A percentile compares a stretch with the other conserved stretches of the same genome.
phyloP scores from a whole-genome alignment of 768 basidiomycete genomes.

The Lactarius sanguifluus region DNA sequence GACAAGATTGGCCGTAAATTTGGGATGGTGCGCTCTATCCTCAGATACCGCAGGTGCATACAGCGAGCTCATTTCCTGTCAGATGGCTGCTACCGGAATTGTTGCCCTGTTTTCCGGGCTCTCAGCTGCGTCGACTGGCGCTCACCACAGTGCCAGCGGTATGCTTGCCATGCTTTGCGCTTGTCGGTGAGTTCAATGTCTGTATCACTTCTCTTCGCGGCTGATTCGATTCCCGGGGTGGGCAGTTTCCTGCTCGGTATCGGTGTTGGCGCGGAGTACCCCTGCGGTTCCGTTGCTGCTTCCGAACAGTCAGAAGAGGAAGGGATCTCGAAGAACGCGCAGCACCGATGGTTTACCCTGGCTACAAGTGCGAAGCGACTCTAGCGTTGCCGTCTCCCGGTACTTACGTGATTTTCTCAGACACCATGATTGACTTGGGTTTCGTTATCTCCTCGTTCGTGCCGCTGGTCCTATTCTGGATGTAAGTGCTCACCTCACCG shows the following conservation, averaged over 20 bases:
- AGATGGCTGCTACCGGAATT: constrained; percentile 83
- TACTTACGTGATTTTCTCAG: constrained; percentile 39
- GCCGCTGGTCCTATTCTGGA: constrained; percentile 86
- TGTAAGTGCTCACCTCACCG: constrained; percentile 47
- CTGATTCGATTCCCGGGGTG: background rate
- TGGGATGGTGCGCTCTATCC: constrained; percentile 69
- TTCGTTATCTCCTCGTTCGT: constrained; percentile 80
- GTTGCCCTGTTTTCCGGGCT: constrained; percentile 82
- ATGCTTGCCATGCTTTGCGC: constrained; percentile 76
- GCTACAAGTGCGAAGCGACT: constrained; percentile 69
- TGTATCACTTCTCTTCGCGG: background rate
- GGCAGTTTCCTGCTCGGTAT: constrained; percentile 83
- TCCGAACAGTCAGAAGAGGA: constrained; percentile 89
- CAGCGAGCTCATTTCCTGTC: constrained; percentile 1
- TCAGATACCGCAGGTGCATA: background rate
- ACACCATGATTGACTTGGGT: constrained; percentile 83
- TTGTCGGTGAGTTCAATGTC: constrained; percentile 54
- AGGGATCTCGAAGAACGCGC: constrained; percentile 72
- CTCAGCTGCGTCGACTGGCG: constrained; percentile 80
- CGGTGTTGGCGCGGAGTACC: constrained; percentile 87
- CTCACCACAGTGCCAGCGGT: constrained; percentile 65
- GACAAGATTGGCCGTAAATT: constrained; percentile 76
- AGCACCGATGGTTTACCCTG: constrained; percentile 83
- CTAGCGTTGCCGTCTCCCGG: constrained; percentile 1
- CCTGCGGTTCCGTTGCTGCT: constrained; percentile 85